Evolutionary conservation across 306 rosid genomes (phyloP).

Genomic region (Dicorynia guianensis): DNA sequence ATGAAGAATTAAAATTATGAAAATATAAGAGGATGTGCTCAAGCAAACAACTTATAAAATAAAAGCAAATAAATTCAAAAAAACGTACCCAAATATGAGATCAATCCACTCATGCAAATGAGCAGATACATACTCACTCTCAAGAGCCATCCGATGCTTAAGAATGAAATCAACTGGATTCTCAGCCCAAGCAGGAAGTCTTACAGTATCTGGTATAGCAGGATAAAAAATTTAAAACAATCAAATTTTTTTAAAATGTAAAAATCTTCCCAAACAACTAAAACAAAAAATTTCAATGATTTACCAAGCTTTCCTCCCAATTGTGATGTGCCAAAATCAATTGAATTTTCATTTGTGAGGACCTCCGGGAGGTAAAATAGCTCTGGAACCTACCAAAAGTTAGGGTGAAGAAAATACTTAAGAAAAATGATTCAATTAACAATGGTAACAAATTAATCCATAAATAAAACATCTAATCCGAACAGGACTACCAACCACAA

Average conservation of each 20-base stretch:
- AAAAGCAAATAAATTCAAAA: constrained; percentile 2
- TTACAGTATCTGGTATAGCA: constrained; percentile 69
- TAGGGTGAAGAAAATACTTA: constrained; percentile 21
- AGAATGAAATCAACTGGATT: constrained; percentile 89
- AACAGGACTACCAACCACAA: constrained; percentile 2
- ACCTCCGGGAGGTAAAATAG: constrained; percentile 95
- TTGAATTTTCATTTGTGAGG: constrained; percentile 88
- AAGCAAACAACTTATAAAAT: constrained; percentile 7
- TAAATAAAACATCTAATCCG: background rate
- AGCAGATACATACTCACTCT: constrained; percentile 90
- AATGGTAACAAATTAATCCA: constrained; percentile 31
- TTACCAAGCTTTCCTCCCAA: constrained; percentile 90
- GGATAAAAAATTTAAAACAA: constrained; percentile 40
- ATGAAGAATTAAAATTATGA: constrained; percentile 30
- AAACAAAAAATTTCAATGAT: constrained; percentile 43
- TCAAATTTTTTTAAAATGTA: constrained; percentile 35
- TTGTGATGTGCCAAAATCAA: constrained; percentile 97
- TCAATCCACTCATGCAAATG: constrained; percentile 99
- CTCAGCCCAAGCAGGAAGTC: constrained; percentile 96
- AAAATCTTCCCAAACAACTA: constrained; percentile 24
- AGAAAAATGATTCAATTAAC: constrained; percentile 35
- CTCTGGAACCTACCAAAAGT: constrained; percentile 83
- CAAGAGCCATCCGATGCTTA: constrained; percentile 97
- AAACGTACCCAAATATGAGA: constrained; percentile 90
- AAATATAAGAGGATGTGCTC: constrained; percentile 15